Base-by-base conservation (phyloP, 352 stramenopile species). In the Globisporangium mamillatum region DNA sequence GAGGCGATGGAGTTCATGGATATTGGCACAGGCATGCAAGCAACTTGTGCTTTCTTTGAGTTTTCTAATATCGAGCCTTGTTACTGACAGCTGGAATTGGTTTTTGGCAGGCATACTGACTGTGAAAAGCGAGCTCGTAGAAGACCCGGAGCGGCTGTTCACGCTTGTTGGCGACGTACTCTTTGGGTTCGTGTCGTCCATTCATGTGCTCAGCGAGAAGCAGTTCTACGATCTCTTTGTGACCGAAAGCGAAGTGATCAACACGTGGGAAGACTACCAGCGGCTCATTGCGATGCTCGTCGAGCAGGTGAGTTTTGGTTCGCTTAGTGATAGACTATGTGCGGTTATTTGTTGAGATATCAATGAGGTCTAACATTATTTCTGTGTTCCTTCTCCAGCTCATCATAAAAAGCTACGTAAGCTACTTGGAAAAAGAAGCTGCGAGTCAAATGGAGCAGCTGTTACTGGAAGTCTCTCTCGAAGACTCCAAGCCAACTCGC, bases 1-100 rank as follows among this genome's bases (percentile, higher is more conserved):
- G 88, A 95, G 72, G 88, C 85, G 14, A 95, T 95, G 88, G 88
- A 95, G 70, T 95, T 95, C 60, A 93, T 95, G 88, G 85, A 95
- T 70, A 88, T 95, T 59, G 81, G 82, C 64, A 95, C 88, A 50
- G 84, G 84, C 83, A 70, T 16, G 55, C 18, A 38, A 9, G 12
- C 12, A 12, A 44, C 24, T 27, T 29, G 4, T 48, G 14, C 41
- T n/a, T 48, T 48, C 3, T 4, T 48, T n/a, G 41, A 4, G 41
- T 48, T 48, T 14, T 8, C 10, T 44, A 32, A 6, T 27, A 16
- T 16, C 1, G 6, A 41, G 20, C 14, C 8, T 36, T 27, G 16
- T 44, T 38, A 44, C 27, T 74, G 24, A 67, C 62, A 44, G 36
- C 36, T 44, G 12, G 36, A 57, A 27, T 55, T n/a, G 4, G 4